Conservation (phyloP, 2,329 filamentous ascomycete genomes). For the Keithomyces neogunnii region DNA sequence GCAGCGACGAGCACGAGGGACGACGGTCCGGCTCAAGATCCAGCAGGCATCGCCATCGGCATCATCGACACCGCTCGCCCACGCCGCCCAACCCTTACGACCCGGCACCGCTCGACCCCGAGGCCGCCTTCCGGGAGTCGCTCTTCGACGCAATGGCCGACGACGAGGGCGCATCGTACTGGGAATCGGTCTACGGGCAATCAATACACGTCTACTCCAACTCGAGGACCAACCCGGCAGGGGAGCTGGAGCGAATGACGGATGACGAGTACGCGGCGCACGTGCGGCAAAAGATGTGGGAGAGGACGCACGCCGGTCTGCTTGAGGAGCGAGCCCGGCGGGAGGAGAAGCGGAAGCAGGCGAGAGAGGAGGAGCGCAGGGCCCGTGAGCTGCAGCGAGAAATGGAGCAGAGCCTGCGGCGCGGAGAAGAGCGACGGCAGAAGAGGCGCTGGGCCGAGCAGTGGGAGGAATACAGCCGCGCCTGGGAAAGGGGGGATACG, state of each 20-base stretch:
- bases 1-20: not conserved
- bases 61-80: conserved; percentile 31
- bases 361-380: conserved; percentile 41
- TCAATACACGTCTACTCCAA: conserved; percentile 75
- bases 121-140: conserved; percentile 80
- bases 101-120: conserved; percentile 48
- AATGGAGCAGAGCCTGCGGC: conserved; percentile 60
- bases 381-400: conserved; percentile 47
- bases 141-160: conserved; percentile 96
- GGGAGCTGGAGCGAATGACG: conserved; percentile 71
- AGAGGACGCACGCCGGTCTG: conserved; percentile 80
- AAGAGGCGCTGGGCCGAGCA: conserved; percentile 45
- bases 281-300: conserved; percentile 88
- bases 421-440: conserved; percentile 55
- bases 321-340: conserved; percentile 64
- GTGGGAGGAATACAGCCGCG: conserved; percentile 56
- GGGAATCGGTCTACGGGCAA: conserved; percentile 94
- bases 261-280: conserved; percentile 88
- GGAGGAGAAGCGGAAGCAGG: conserved; percentile 43
- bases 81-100: conserved; percentile 40
- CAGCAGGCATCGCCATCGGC: conserved; percentile 19
- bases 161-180: conserved; percentile 91
- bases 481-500: conserved; percentile 46
- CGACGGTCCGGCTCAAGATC: conserved; percentile 7
- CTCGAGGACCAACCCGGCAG: conserved; percentile 32